A percentile compares a stretch with the other conserved stretches of the same genome.
Conservation (phyloP, 257 asterid genomes). For the Fraxinus quadrangulata region DNA sequence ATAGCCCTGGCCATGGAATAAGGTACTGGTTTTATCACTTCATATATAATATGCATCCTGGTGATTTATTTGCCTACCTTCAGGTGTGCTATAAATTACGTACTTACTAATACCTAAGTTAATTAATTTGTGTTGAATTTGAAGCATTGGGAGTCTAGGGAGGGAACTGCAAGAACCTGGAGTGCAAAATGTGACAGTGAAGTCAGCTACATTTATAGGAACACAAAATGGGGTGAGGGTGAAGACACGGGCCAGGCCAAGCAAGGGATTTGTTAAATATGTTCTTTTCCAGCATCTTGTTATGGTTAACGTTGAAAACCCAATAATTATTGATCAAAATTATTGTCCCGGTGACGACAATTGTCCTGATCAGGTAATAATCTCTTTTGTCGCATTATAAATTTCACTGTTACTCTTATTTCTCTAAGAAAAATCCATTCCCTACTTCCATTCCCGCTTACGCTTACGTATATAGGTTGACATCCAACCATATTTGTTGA, state of each 20-base stretch:
- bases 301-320: conserved; percentile 55
- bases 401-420: no score
- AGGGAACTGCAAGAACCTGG: conserved; percentile 54
- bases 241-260: conserved; percentile 68
- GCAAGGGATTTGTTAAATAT: conserved; percentile 49
- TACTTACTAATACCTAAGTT: no score
- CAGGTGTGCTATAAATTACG: not conserved
- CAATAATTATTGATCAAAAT: conserved; percentile 58
- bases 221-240: conserved; percentile 60
- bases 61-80: not conserved
- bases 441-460: not conserved
- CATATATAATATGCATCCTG: not conserved
- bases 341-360: conserved; percentile 44
- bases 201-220: conserved; percentile 40
- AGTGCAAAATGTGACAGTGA: conserved; percentile 48
- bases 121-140: not conserved
- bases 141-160: conserved; percentile 69
- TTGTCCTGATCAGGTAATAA: conserved; percentile 49
- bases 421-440: no score
- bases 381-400: not conserved
- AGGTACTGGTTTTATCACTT: conserved; percentile 33
- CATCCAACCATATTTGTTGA: fast-evolving
- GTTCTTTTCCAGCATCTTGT: conserved; percentile 42
- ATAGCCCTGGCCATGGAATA: conserved; percentile 79
- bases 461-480: not conserved